phyloP scores from a whole-genome alignment of 1,284 basidiomycete species.

The Waitea zeae region DNA sequence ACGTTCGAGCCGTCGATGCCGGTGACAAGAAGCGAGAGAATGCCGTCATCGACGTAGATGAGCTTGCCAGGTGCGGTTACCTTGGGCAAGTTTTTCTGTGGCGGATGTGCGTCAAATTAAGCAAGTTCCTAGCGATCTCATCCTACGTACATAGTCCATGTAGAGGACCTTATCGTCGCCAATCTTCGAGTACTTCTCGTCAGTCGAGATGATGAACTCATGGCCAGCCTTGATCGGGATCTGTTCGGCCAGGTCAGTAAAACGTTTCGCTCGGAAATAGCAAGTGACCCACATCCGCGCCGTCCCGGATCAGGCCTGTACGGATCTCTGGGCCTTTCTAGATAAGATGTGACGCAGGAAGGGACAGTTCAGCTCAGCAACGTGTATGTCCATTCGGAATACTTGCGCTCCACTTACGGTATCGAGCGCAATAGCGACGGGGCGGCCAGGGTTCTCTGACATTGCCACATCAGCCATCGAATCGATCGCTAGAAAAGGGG shows the following conservation, averaged over 20 bases:
- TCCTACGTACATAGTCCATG: constrained; percentile 71
- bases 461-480: neutral
- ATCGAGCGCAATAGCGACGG: constrained; percentile 95
- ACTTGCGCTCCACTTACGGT: constrained; percentile 37
- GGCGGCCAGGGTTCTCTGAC: constrained; percentile 27
- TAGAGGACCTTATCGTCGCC: constrained; percentile 77
- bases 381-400: neutral
- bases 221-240: constrained; percentile 81
- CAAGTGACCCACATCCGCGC: constrained; percentile 55
- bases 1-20: constrained; percentile 70
- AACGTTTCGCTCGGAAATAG: constrained; percentile 1
- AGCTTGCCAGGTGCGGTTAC: constrained; percentile 92
- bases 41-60: constrained; percentile 94
- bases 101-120: constrained; percentile 5
- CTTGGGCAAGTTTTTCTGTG: constrained; percentile 78
- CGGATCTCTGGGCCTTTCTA: constrained; percentile 99
- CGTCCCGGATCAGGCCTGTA: constrained; percentile 84
- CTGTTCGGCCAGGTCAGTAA: constrained; percentile 19
- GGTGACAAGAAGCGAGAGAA: constrained; percentile 87
- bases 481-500: constrained; percentile 2
- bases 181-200: constrained; percentile 63
- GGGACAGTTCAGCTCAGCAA: too few relatives aligned
- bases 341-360: constrained; percentile 1
- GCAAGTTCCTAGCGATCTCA: constrained; percentile 8
- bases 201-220: constrained; percentile 86